Evolutionary conservation across 352 stramenopile genomes (phyloP).

Genomic region (Pythium monospermum): DNA sequence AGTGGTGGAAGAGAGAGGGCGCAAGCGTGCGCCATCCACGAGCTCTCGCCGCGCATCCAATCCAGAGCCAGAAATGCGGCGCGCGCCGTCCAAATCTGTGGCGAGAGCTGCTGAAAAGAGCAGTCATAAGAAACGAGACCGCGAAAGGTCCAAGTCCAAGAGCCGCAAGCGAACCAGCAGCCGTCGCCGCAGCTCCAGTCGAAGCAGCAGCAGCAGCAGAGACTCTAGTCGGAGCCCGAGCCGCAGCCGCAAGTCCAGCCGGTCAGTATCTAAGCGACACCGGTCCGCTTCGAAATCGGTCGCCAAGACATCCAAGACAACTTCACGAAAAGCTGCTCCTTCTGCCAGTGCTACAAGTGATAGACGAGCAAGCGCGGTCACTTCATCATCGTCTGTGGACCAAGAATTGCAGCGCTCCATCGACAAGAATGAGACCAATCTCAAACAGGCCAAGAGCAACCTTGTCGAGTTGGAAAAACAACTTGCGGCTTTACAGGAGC

Average conservation of each 20-base stretch:
- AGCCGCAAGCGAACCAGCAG: background rate
- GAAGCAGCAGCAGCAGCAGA: background rate
- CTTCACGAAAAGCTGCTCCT: slow-evolving; percentile 12
- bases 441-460: slow-evolving; percentile 41
- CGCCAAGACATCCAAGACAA: slow-evolving; percentile 7
- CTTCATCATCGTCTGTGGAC: slow-evolving; percentile 13
- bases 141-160: slow-evolving; percentile 24
- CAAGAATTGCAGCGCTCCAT: slow-evolving; percentile 50
- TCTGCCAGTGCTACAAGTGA: no score
- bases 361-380: background rate
- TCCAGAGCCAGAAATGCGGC: slow-evolving; percentile 14
- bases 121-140: slow-evolving; percentile 7
- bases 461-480: slow-evolving; percentile 35
- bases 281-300: slow-evolving; percentile 31
- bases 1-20: slow-evolving; percentile 1
- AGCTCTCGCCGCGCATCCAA: background rate
- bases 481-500: slow-evolving; percentile 29
- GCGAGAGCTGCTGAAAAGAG: background rate
- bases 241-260: slow-evolving; percentile 9
- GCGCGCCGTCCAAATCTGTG: slow-evolving; percentile 43
- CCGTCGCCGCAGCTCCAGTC: slow-evolving; percentile 9
- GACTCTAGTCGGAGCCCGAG: slow-evolving; percentile 9
- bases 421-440: slow-evolving; percentile 33
- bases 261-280: slow-evolving; percentile 9
- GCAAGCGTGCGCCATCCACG: background rate